phyloP scores from a whole-genome alignment of 352 stramenopile genomes.

The Phytopythium delawarense region DNA sequence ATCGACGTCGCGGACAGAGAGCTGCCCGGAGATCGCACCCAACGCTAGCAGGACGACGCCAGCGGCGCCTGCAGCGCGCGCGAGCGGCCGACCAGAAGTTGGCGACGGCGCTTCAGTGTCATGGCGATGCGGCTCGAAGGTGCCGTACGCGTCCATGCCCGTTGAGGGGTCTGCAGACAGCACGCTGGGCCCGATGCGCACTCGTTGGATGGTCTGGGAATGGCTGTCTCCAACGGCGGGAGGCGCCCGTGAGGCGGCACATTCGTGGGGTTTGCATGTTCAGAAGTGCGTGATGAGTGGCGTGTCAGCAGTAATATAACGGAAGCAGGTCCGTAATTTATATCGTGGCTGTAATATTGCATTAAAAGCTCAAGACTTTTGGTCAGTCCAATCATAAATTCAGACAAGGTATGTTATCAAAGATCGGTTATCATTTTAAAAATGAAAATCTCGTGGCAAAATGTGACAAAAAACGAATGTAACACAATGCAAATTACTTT shows the following conservation, averaged over 20 bases:
- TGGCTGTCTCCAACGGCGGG: not conserved
- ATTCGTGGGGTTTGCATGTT: too few species aligned
- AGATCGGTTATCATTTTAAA: too few species aligned
- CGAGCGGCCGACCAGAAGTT: not conserved
- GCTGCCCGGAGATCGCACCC: not conserved
- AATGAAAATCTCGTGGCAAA: too few species aligned
- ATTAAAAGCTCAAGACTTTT: too few species aligned
- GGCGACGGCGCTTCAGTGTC: not conserved
- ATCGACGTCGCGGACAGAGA: not conserved
- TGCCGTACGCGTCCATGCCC: slow-evolving; percentile 1
- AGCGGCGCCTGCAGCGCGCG: not conserved
- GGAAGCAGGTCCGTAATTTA: too few species aligned
- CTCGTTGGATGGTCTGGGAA: not conserved
- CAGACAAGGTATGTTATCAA: too few species aligned
- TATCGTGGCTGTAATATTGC: too few species aligned
- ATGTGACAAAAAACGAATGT: too few species aligned
- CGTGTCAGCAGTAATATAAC: not conserved
- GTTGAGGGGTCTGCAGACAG: not conserved
- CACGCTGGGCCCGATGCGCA: not conserved
- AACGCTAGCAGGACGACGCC: not conserved
- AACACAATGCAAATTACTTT: too few species aligned
- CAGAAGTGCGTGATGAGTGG: too few species aligned
- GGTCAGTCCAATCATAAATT: too few species aligned
- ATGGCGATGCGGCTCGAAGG: not conserved
- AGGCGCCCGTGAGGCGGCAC: not conserved